phyloP scores from a whole-genome alignment of 768 basidiomycete species.

The Termitomyces sp. region DNA sequence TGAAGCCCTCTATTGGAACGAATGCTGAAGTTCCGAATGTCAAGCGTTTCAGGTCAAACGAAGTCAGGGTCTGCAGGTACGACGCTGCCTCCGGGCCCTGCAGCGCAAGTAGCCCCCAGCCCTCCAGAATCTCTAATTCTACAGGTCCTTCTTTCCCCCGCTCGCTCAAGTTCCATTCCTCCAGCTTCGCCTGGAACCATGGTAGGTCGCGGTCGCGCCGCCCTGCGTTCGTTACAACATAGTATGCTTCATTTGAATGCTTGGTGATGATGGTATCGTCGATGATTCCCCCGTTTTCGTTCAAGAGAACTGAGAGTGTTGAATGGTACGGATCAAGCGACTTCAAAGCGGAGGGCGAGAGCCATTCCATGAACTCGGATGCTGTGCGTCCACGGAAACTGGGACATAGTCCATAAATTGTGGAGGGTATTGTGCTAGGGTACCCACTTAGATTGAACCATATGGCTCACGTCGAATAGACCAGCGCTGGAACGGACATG shows the following conservation, averaged over 20 bases:
- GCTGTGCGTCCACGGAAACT: constrained; percentile 82
- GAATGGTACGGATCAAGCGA: constrained; percentile 70
- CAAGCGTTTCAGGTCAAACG: constrained; percentile 67
- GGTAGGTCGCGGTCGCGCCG: constrained; percentile 76
- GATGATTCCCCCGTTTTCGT: constrained; percentile 89
- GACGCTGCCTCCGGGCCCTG: constrained; percentile 88
- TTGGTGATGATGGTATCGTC: constrained; percentile 94
- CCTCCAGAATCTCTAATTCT: constrained; percentile 75
- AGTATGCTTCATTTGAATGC: constrained; percentile 76
- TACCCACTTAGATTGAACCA: constrained; percentile 90
- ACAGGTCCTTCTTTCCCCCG: constrained; percentile 58
- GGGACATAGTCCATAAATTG: constrained; percentile 5
- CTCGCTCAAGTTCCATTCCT: constrained; percentile 73
- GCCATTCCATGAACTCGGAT: constrained; percentile 80
- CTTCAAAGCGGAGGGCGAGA: constrained; percentile 81
- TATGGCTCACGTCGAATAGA: constrained; percentile 97
- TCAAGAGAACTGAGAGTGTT: constrained; percentile 86
- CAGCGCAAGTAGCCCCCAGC: constrained; percentile 86
- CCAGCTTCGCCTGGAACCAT: constrained; percentile 68
- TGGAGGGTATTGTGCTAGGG: background rate
- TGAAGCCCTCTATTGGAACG: constrained; percentile 72
- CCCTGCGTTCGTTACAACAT: constrained; percentile 96
- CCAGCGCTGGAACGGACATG: constrained; percentile 82
- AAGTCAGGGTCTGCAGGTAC: constrained; percentile 74
- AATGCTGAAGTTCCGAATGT: constrained; percentile 86